Base-by-base conservation (phyloP, 164 flowering plant genomes). In the Piper betle region DNA sequence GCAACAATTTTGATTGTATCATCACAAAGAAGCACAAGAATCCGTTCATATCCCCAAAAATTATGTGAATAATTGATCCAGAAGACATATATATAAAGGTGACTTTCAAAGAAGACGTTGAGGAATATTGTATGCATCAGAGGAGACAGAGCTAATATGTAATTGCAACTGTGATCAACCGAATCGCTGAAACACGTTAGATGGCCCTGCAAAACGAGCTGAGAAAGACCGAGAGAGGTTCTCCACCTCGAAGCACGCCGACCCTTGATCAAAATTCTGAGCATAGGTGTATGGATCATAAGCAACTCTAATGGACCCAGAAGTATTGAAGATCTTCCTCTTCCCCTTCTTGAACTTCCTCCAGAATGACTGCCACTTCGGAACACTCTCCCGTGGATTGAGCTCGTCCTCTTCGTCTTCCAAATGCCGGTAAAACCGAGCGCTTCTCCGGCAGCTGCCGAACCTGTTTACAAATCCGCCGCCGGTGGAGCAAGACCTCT, bases 191-290 rank as follows among this genome's bases (percentile, higher is more conserved):
- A 55, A 55, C 41, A 68, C 59, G 63, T 73, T 73, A 0, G 82
- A 76, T 11, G 85, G 80, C 62, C 71, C 79, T 40, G 87, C 84
- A 55, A 73, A 86, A 39, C 92, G 68, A 7, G 80, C 84, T 0
- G 92, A 82, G 77, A 86, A 86, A 4, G 92, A 86, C 18, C 92
- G 74, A 53, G 76, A 71, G 56, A 79, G 79, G 54, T 72, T 67
- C 39, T 83, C 88, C 1, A 77, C 82, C 58, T 83, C 88, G 33
- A 66, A 59, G 73, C 73, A 75, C n/a, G 66, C 70, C 2, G 61
- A 63, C 57, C 86, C 92, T 37, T 83, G 79, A 77, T 86, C 92
- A 58, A 86, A 86, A 68, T 86, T 86, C 77, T 78, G 83, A 19
- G 72, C 59, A 40, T 86, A 86, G n/a, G 77, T 67, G 46, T 74